Base-by-base conservation (phyloP, 2,329 filamentous ascomycete species). In the Colletotrichum shisoi region DNA sequence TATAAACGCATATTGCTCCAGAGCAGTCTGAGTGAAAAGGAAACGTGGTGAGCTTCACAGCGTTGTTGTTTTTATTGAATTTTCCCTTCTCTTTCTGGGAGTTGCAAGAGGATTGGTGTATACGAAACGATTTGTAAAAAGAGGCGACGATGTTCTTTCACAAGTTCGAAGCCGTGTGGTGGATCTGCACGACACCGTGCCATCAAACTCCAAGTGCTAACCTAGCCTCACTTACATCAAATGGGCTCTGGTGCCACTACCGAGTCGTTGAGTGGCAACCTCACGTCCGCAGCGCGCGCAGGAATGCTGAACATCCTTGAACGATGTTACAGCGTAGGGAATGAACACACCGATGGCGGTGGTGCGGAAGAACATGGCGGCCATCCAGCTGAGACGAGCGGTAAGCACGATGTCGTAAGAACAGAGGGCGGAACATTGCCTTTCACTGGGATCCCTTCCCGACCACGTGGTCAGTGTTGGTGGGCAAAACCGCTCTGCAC, bases 391-490 rank as follows among this genome's bases (percentile, higher is more conserved):
- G n/a, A 1, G 37, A 1, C n/a, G 3, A 21, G 15, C 7, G 17
- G 17, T 44, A n/a, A 44, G 17, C 17, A 44, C 8, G 40, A 44
- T 44, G 19, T 44, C 2, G 40, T n/a, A 19, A n/a, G 5, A 44
- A 19, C 40, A 19, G 3, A 44, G 17, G 17, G n/a, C 4, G 8
- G 31, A 34, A 34, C 7, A 34, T 34, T 34, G 13, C 8, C 0
- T 62, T 60, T 27, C 61, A 70, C 68, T 70, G 68, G 3, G 68
- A 58, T 11, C 68, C 68, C 57, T 70, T 70, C 13, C 65, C 68
- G 12, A 54, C 31, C 15, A 27, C 54, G n/a, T 70, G 60, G 19
- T 68, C 52, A 0, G 53, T 65, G 13, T 24, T 52, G 9, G 68
- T 68, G 15, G 60, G 56, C 17, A 51, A 31, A 37, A 68, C 53